Conservation (phyloP, 2,329 filamentous ascomycete species). For the Talaromyces sp. region DNA sequence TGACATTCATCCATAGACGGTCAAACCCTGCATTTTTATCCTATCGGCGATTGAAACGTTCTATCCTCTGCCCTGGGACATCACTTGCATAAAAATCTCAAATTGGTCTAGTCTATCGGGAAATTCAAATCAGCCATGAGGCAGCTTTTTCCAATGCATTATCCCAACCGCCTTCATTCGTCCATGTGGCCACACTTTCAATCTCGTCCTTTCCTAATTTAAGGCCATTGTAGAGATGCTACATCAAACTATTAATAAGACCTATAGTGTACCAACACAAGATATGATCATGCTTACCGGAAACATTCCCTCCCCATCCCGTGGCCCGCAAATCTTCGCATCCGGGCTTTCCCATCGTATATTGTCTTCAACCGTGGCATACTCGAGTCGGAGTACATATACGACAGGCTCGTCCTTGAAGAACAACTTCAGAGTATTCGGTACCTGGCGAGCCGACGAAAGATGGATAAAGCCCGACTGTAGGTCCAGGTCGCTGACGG, state of each 20-base stretch:
- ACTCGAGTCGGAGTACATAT: slow-evolving; percentile 38
- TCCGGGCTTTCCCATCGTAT: slow-evolving; percentile 40
- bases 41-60: slow-evolving; percentile 29
- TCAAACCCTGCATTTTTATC: slow-evolving; percentile 36
- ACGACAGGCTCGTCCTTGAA: slow-evolving; percentile 38
- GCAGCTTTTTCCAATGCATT: slow-evolving; percentile 32
- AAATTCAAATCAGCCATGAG: slow-evolving; percentile 33
- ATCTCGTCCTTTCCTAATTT: slow-evolving; percentile 38
- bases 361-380: slow-evolving; percentile 27
- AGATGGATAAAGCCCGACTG: slow-evolving; percentile 39
- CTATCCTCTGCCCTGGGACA: not conserved
- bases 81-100: not conserved
- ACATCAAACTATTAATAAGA: not conserved
- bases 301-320: slow-evolving; percentile 39
- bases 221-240: slow-evolving; percentile 41
- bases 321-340: slow-evolving; percentile 34
- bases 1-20: slow-evolving; percentile 26
- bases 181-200: slow-evolving; percentile 38
- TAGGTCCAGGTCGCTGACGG: slow-evolving; percentile 37
- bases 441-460: slow-evolving; percentile 36
- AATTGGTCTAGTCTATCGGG: not conserved
- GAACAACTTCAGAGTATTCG: slow-evolving; percentile 38
- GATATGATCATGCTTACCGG: slow-evolving; percentile 28
- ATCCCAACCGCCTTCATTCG: slow-evolving; percentile 38
- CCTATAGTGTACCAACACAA: not conserved